phyloP scores from a whole-genome alignment of 768 basidiomycete species.

The Boletales sp. region DNA sequence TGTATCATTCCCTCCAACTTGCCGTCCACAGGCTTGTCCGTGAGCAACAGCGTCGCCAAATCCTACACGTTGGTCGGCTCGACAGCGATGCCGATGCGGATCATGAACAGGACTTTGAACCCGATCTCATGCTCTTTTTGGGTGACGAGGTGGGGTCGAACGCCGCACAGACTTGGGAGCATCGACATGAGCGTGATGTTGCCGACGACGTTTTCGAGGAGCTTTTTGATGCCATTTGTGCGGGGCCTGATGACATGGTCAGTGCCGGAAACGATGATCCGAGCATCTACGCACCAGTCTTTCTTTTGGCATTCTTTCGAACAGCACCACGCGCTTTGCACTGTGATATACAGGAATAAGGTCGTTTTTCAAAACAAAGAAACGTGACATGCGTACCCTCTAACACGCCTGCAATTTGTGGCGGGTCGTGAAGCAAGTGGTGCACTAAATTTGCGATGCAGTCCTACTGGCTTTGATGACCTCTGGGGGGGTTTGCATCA shows the following conservation, averaged over 20 bases:
- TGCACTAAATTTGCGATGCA: slow-evolving; percentile 6
- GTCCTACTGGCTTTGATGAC: slow-evolving; percentile 8
- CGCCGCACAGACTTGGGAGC: not conserved
- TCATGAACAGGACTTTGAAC: slow-evolving; percentile 13
- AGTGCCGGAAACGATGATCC: not conserved
- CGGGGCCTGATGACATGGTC: slow-evolving; percentile 3
- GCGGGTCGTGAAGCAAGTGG: slow-evolving; percentile 9
- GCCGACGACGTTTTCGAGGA: slow-evolving; percentile 6
- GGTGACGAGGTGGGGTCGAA: not conserved
- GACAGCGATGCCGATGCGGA: slow-evolving; percentile 11
- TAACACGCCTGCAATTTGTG: slow-evolving; percentile 11
- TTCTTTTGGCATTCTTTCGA: slow-evolving; percentile 20
- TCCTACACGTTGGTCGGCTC: slow-evolving; percentile 7
- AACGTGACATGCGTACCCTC: not conserved
- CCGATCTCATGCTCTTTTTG: slow-evolving; percentile 8
- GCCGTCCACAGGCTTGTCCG: not conserved
- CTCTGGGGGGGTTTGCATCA: slow-evolving; percentile 5
- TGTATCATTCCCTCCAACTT: slow-evolving; percentile 14
- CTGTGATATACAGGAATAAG: not conserved
- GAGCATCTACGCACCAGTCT: slow-evolving; percentile 8
- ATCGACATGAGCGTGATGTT: slow-evolving; percentile 4
- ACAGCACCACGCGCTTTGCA: slow-evolving; percentile 22
- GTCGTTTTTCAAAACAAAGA: too few species aligned
- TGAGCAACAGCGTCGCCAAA: slow-evolving; percentile 8
- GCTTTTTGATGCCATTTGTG: slow-evolving; percentile 12